These are phyloP conservation scores for Termitomyces sp. DNA, from an alignment of 768 basidiomycete genomes.

Conservation along the genomic window DNA sequence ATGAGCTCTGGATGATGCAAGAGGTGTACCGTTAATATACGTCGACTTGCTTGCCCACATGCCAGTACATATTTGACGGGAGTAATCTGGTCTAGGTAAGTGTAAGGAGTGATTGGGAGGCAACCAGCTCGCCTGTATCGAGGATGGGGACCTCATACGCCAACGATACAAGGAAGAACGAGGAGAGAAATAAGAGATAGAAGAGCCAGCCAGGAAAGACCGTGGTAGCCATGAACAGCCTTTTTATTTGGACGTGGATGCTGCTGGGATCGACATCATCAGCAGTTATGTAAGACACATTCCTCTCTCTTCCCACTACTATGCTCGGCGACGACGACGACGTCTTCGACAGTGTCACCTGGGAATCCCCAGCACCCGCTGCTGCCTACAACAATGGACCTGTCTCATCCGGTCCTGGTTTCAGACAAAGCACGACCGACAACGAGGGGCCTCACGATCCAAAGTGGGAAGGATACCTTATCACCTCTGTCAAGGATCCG, in stretches of 20 bases:
- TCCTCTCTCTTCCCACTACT: slow-evolving; percentile 16
- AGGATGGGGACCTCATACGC: slow-evolving; percentile 67
- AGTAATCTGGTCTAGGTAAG: slow-evolving; percentile 50
- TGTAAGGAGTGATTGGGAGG: slow-evolving; percentile 4
- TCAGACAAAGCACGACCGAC: slow-evolving; percentile 76
- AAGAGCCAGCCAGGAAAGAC: slow-evolving; percentile 16
- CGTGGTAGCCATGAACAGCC: slow-evolving; percentile 21
- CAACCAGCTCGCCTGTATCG: slow-evolving; percentile 50
- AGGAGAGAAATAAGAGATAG: slow-evolving; percentile 25
- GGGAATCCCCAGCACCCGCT: slow-evolving; percentile 69
- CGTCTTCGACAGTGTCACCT: slow-evolving; percentile 89
- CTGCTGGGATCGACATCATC: slow-evolving; percentile 15
- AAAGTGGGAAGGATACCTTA: slow-evolving; percentile 88
- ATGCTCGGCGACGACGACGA: slow-evolving; percentile 90
- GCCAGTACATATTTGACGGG: slow-evolving; percentile 90
- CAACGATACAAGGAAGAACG: slow-evolving; percentile 32
- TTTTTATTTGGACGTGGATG: slow-evolving; percentile 31
- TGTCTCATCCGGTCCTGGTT: slow-evolving; percentile 64
- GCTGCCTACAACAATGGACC: slow-evolving; percentile 48
- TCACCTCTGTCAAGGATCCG: slow-evolving; percentile 85
- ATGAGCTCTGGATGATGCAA: not conserved
- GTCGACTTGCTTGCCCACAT: slow-evolving; percentile 86
- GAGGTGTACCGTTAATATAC: slow-evolving; percentile 79
- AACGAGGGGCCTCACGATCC: slow-evolving; percentile 80
- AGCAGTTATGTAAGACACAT: slow-evolving; percentile 16